Evolutionary conservation across 345 rosid species (phyloP).

Genomic region (Dipteronia dyeriana): DNA sequence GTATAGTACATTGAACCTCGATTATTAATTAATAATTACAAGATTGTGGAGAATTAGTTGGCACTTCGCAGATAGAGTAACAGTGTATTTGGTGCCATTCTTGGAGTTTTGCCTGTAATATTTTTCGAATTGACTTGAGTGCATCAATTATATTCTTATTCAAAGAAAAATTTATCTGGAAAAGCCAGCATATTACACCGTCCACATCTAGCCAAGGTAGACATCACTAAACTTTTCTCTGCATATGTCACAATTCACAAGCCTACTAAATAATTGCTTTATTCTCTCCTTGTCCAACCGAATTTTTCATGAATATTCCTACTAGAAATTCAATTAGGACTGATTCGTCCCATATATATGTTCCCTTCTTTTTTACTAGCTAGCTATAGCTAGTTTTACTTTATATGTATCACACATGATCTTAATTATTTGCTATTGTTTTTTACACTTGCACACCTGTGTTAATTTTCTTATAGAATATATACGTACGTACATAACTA

Average conservation of each 20-base stretch:
- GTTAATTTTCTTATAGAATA: too few relatives aligned
- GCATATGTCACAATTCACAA: neutral
- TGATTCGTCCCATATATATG: neutral
- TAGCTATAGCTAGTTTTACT: neutral
- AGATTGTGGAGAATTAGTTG: too few relatives aligned
- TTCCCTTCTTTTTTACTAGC: neutral
- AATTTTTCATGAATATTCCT: neutral
- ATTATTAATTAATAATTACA: too few relatives aligned
- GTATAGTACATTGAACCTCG: too few relatives aligned
- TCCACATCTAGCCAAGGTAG: conserved; percentile 13
- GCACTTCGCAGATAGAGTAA: neutral
- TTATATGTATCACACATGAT: neutral
- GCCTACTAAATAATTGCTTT: neutral
- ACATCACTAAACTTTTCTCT: neutral
- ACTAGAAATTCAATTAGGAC: neutral
- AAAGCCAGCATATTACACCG: neutral
- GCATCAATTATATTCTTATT: neutral
- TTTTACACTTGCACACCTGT: too few relatives aligned
- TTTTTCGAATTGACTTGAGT: neutral
- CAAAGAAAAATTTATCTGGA: neutral
- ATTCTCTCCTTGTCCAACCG: neutral
- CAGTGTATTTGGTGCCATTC: neutral
- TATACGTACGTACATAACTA: too few relatives aligned
- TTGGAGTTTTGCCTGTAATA: neutral
- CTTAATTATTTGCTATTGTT: too few relatives aligned